Percentiles rank a stretch among this genome's conserved stretches.
Evolutionary conservation across 139 green algal genomes (phyloP).

Genomic region (Diplosphaera chodatii): DNA sequence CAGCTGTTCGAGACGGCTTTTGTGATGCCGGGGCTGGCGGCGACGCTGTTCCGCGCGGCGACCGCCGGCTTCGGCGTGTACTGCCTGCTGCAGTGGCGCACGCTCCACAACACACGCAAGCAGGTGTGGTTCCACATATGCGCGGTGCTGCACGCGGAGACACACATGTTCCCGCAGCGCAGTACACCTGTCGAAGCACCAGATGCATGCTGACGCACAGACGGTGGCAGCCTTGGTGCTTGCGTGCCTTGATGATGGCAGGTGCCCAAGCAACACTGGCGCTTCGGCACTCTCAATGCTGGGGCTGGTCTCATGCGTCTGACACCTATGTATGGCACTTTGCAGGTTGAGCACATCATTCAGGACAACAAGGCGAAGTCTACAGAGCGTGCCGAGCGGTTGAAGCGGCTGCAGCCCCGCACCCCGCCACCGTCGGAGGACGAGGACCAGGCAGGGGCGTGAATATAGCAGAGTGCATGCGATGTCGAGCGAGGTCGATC

Average conservation of each 20-base stretch:
- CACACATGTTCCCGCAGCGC: no score
- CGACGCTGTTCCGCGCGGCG: neutral
- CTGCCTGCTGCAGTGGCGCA: neutral
- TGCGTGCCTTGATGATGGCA: no score
- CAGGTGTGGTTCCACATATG: neutral
- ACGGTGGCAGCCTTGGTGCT: no score
- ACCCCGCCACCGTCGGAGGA: no score
- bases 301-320: neutral
- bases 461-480: no score
- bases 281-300: no score
- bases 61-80: neutral
- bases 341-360: neutral
- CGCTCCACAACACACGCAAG: neutral
- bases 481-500: no score
- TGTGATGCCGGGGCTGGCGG: neutral
- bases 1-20: neutral
- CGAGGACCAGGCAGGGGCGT: neutral
- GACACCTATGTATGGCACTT: neutral
- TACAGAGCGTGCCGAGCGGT: neutral
- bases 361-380: neutral
- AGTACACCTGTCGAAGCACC: no score
- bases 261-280: no score
- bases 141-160: neutral
- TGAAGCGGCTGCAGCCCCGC: neutral
- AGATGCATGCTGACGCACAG: no score